Percentiles rank a stretch among this genome's conserved stretches.
These are phyloP conservation scores for Pichia sp. DNA, from an alignment of 1,139 yeast species.

Conservation along the genomic window DNA sequence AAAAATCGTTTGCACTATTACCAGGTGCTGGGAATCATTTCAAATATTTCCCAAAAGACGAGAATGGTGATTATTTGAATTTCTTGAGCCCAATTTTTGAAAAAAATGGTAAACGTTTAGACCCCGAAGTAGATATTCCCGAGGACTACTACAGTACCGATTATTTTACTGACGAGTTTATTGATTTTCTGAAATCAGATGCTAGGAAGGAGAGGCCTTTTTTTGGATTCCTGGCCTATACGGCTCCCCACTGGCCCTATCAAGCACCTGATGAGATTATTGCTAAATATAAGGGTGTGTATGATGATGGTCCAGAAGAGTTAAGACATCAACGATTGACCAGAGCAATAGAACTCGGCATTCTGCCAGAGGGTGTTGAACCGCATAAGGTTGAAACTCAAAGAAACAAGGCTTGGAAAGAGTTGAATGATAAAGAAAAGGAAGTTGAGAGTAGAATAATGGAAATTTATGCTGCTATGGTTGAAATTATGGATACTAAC, in stretches of 20 bases:
- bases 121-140: constrained; percentile 38
- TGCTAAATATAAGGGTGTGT: constrained; percentile 45
- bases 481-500: constrained; percentile 45
- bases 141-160: constrained; percentile 46
- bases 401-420: constrained; percentile 40
- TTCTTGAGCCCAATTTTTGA: constrained; percentile 38
- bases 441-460: constrained; percentile 40
- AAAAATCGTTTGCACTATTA: constrained; percentile 44
- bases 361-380: constrained; percentile 39
- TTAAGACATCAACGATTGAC: constrained; percentile 39
- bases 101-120: constrained; percentile 36
- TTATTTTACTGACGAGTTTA: constrained; percentile 42
- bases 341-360: constrained; percentile 40
- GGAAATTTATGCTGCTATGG: constrained; percentile 61
- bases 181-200: constrained; percentile 36
- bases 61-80: constrained; percentile 25
- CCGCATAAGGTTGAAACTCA: constrained; percentile 46
- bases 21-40: constrained; percentile 57
- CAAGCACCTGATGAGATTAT: constrained; percentile 50
- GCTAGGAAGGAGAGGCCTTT: constrained; percentile 41
- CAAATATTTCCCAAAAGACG: constrained; percentile 42
- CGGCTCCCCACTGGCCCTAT: constrained; percentile 62
- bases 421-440: constrained; percentile 36
- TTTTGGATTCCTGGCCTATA: constrained; percentile 48
- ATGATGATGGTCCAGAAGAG: constrained; percentile 46